Conservation (phyloP, 179 eudicot species). For the Camellia oleifera region DNA sequence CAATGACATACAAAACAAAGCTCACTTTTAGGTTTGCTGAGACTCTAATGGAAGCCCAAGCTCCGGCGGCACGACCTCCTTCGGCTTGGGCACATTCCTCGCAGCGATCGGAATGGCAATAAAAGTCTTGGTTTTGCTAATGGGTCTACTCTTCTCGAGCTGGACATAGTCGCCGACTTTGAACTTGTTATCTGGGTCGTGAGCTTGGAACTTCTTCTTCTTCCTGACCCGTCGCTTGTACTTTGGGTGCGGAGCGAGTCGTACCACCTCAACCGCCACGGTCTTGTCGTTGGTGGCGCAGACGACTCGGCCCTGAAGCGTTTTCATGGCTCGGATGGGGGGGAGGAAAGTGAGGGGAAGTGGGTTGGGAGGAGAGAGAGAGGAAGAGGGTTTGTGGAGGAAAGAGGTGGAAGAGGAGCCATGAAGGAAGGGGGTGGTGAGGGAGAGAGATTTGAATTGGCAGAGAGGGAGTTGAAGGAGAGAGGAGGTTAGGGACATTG, state of each 20-base stretch:
- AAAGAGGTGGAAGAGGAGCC: slow-evolving; percentile 30
- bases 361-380: slow-evolving; percentile 27
- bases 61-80: slow-evolving; percentile 25
- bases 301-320: slow-evolving; percentile 66
- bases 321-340: slow-evolving; percentile 60
- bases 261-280: slow-evolving; percentile 70
- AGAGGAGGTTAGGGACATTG: slow-evolving; percentile 52
- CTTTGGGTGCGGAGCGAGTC: slow-evolving; percentile 86
- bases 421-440: slow-evolving; percentile 60
- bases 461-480: slow-evolving; percentile 44
- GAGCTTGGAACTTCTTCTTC: slow-evolving; percentile 92
- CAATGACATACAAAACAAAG: not conserved
- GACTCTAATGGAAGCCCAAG: slow-evolving; percentile 64
- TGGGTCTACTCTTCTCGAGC: slow-evolving; percentile 76
- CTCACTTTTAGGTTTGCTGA: slow-evolving; percentile 17
- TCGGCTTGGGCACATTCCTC: slow-evolving; percentile 18
- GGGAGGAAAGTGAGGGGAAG: slow-evolving; percentile 30
- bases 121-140: slow-evolving; percentile 71
- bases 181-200: slow-evolving; percentile 77
- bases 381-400: slow-evolving; percentile 15
- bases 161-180: slow-evolving; percentile 52
- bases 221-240: slow-evolving; percentile 74
- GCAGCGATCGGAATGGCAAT: slow-evolving; percentile 47
- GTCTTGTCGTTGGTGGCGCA: slow-evolving; percentile 82
- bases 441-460: slow-evolving; percentile 41